Evolutionary conservation across 2,329 filamentous ascomycete species (phyloP), one percentile per base, ranked within the genome.

Genomic region (Fusarium sterilihyphosum): DNA sequence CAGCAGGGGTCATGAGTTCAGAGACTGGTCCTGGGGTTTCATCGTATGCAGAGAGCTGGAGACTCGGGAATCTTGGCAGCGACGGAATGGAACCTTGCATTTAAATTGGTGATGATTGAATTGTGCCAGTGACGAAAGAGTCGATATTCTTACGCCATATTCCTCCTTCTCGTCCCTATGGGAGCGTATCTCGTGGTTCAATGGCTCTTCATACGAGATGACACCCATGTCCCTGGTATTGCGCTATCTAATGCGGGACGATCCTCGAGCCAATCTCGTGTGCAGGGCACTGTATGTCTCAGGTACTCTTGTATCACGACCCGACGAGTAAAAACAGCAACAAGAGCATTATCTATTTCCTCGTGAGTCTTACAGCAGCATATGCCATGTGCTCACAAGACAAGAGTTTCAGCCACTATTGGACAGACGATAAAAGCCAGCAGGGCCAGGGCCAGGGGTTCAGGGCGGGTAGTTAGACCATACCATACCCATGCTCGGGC

Each of bases 181-280:
- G 11, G 26, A 56, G 52, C 50, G 18, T 29, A 43, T 56, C 37
- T n/a, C 35, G 52, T 43, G 24, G 52, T 20, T 43, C 35, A 43
- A 56, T 56, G 40, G 38, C 38, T 57, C 11, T 38, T 24, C 47
- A 37, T 43, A 61, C 58, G 58, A 53, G 26, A 40, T 17, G 8
- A 38, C 20, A 29, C 24, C 60, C 50, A 46, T 62, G 50, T 37
- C 24, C 50, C 35, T 44, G 50, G n/a, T 29, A 61, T 58, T 22
- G 54, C 53, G 61, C 41, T 64, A 49, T 61, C 41, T 35, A 31
- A 35, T 49, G 53, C 61, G 43, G 61, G 61, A 64, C 41, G 54
- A 61, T 61, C 61, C 41, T 63, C 53, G 43, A 60, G 54, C 61
- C 61, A 64, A 61, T 64, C 54, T 61, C 18, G 24, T 46, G 20